phyloP scores from a whole-genome alignment of 1,139 yeast species.

The Suhomyces maxii region DNA sequence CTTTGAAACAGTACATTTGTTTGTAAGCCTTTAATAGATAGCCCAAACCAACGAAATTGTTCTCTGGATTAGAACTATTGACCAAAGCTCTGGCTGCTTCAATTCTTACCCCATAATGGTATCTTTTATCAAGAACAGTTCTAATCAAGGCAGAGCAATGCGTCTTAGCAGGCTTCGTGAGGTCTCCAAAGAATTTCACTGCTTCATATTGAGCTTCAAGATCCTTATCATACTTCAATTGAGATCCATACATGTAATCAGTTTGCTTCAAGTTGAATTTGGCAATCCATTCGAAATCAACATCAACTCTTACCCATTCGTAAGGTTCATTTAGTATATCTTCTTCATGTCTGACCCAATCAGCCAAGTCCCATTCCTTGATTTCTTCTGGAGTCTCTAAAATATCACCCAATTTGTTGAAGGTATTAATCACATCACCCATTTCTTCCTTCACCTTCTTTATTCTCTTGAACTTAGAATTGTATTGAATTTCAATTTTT shows the following conservation, averaged over 20 bases:
- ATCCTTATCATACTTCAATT: slow-evolving; percentile 90
- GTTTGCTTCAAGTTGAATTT: slow-evolving; percentile 81
- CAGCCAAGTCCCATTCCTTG: slow-evolving; percentile 70
- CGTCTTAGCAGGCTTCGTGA: slow-evolving; percentile 55
- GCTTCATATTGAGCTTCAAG: slow-evolving; percentile 95
- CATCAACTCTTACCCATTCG: slow-evolving; percentile 96
- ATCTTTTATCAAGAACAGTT: slow-evolving; percentile 80
- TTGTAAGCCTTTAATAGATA: slow-evolving; percentile 74
- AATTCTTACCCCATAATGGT: slow-evolving; percentile 83
- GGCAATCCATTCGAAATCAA: slow-evolving; percentile 97
- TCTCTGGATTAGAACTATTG: slow-evolving; percentile 58
- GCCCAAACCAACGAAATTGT: slow-evolving; percentile 67
- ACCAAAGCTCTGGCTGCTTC: slow-evolving; percentile 87
- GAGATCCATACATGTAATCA: slow-evolving; percentile 93
- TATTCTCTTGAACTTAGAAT: slow-evolving; percentile 81
- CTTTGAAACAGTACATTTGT: slow-evolving; percentile 69
- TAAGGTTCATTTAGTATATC: slow-evolving; percentile 80
- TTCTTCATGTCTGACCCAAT: slow-evolving; percentile 72
- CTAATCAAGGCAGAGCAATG: slow-evolving; percentile 80
- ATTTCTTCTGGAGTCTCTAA: slow-evolving; percentile 61
- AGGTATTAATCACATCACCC: slow-evolving; percentile 41
- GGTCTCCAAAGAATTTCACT: slow-evolving; percentile 65
- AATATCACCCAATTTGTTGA: slow-evolving; percentile 77
- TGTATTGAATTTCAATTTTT: slow-evolving; percentile 89
- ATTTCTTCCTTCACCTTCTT: slow-evolving; percentile 50